phyloP scores from a whole-genome alignment of 768 basidiomycete genomes.

The Jaapia argillacea region DNA sequence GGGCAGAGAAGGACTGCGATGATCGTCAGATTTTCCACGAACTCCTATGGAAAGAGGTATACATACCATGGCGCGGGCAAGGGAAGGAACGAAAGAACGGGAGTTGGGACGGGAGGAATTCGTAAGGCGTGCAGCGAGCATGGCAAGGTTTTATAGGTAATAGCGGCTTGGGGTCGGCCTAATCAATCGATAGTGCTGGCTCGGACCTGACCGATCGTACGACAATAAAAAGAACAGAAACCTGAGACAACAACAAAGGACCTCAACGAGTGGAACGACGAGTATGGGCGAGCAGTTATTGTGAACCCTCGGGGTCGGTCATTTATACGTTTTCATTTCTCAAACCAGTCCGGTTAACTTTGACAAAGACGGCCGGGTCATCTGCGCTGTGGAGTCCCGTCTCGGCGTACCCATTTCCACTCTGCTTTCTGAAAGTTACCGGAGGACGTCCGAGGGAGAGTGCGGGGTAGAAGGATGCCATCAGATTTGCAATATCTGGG shows the following conservation, averaged over 20 bases:
- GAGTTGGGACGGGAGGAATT: not conserved
- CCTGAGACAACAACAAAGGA: not conserved
- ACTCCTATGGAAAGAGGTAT: not conserved
- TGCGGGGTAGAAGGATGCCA: no score
- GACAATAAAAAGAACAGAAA: not conserved
- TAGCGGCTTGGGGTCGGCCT: not conserved
- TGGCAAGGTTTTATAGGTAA: not conserved
- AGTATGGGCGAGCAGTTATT: no score
- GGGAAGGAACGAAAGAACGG: not conserved
- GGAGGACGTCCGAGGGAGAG: no score
- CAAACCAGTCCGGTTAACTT: no score
- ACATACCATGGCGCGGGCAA: constrained; percentile 20
- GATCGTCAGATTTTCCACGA: no score
- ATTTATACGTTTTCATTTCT: no score
- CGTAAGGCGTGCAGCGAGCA: not conserved
- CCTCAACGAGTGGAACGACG: not conserved
- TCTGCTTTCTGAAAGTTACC: no score
- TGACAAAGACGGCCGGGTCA: no score
- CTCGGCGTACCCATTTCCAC: no score
- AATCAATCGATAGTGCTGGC: not conserved
- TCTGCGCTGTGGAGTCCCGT: no score
- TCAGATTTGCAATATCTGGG: no score
- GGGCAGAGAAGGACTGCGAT: constrained; percentile 20
- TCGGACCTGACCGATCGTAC: not conserved
- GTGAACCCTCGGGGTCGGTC: no score